Evolutionary conservation across 352 stramenopile genomes (phyloP).

Genomic region (Pythium coloratum): DNA sequence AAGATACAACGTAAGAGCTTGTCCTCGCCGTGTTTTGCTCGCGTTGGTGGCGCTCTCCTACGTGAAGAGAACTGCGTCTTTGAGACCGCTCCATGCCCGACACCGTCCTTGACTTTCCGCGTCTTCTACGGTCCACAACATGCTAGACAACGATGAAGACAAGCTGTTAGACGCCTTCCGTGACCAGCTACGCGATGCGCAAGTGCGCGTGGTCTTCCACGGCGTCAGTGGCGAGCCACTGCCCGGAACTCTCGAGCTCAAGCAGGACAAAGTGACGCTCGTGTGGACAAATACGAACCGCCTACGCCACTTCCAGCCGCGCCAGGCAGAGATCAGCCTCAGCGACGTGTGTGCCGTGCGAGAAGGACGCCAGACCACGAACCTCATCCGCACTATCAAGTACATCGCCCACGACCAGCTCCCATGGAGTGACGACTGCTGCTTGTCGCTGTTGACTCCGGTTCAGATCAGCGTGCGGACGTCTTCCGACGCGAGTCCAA

Average conservation of each 20-base stretch:
- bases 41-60: neutral
- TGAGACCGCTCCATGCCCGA: neutral
- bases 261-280: conserved; percentile 63
- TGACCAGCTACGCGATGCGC: conserved; percentile 60
- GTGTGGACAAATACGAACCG: conserved; percentile 52
- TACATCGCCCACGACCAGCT: conserved; percentile 53
- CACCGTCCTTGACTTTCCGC: neutral
- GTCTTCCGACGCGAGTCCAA: neutral
- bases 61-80: neutral
- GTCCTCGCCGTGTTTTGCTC: neutral
- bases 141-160: conserved; percentile 30
- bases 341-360: conserved; percentile 61
- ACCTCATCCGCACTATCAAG: conserved; percentile 84
- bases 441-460: conserved; percentile 50
- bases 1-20: neutral
- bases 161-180: conserved; percentile 45
- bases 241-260: conserved; percentile 53
- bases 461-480: neutral
- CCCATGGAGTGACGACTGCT: conserved; percentile 60
- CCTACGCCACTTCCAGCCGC: conserved; percentile 34
- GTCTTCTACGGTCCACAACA: conserved; percentile 1
- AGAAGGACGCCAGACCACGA: conserved; percentile 70
- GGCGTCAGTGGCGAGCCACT: conserved; percentile 46
- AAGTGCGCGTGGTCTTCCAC: conserved; percentile 52
- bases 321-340: conserved; percentile 34